Conservation (phyloP, 2,329 filamentous ascomycete species). For the Metarhizium guizhouense region DNA sequence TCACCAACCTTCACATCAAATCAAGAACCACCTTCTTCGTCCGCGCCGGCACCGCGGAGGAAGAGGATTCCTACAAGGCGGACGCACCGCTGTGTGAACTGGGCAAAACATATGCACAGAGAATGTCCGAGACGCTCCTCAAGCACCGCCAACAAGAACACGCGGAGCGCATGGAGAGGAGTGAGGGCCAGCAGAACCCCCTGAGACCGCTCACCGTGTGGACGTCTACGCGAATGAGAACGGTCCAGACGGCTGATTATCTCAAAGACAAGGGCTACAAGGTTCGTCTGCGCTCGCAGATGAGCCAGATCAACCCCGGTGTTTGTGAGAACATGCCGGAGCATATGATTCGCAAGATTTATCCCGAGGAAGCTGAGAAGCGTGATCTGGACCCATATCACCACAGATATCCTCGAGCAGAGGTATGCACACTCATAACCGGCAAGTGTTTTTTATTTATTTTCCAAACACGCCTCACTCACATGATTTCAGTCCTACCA, state of each 20-base stretch:
- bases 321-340: constrained; percentile 93
- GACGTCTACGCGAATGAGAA: constrained; percentile 87
- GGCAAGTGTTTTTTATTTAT: background rate
- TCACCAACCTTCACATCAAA: constrained; percentile 96
- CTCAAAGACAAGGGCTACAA: constrained; percentile 75
- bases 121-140: constrained; percentile 77
- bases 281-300: constrained; percentile 84
- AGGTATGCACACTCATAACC: constrained; percentile 42
- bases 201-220: constrained; percentile 80
- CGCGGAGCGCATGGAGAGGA: constrained; percentile 53
- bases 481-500: constrained; percentile 71
- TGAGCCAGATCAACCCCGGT: constrained; percentile 95
- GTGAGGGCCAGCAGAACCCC: constrained; percentile 55
- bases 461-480: background rate
- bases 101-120: constrained; percentile 70
- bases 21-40: constrained; percentile 89
- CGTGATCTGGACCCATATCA: constrained; percentile 95
- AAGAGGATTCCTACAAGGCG: constrained; percentile 85
- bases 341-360: constrained; percentile 66
- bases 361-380: constrained; percentile 85
- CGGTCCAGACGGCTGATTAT: constrained; percentile 79
- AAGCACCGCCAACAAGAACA: constrained; percentile 78
- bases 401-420: constrained; percentile 88
- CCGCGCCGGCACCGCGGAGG: constrained; percentile 74
- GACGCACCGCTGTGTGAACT: constrained; percentile 77